These are phyloP conservation scores for Penstemon newberryi DNA, from an alignment of 257 asterid genomes.

Conservation along the genomic window DNA sequence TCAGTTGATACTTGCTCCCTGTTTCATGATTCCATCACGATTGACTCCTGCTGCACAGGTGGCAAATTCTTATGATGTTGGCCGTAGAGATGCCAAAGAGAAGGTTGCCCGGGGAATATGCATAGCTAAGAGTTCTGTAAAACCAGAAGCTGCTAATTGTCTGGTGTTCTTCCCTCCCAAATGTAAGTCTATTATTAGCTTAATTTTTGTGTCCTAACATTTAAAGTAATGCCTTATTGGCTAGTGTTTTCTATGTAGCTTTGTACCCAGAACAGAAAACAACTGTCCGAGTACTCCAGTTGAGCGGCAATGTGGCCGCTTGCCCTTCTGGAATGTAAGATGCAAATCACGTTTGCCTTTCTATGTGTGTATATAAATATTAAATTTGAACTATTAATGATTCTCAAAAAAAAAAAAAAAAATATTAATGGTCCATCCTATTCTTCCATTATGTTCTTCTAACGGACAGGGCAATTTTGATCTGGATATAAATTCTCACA, in stretches of 20 bases:
- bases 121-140: slow-evolving; percentile 63
- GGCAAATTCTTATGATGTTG: slow-evolving; percentile 32
- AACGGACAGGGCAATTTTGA: neutral
- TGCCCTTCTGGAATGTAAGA: slow-evolving; percentile 87
- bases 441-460: slow-evolving; percentile 5
- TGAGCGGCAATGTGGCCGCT: slow-evolving; percentile 74
- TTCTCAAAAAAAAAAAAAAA: too few species aligned
- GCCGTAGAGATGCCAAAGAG: slow-evolving; percentile 35
- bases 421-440: neutral
- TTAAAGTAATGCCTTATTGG: slow-evolving; percentile 7
- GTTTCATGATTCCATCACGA: slow-evolving; percentile 46
- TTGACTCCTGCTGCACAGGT: slow-evolving; percentile 37
- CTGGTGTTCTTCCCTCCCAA: slow-evolving; percentile 77
- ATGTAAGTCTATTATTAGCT: slow-evolving; percentile 43
- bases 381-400: neutral
- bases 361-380: neutral
- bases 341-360: slow-evolving; percentile 13
- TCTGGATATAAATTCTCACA: slow-evolving; percentile 6
- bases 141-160: slow-evolving; percentile 60
- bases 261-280: slow-evolving; percentile 68
- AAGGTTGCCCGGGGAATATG: slow-evolving; percentile 82
- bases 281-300: slow-evolving; percentile 68
- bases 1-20: slow-evolving; percentile 72
- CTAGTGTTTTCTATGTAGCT: slow-evolving; percentile 45
- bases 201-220: slow-evolving; percentile 12